Percentiles rank a stretch among this genome's conserved stretches.
Evolutionary conservation across 169 alveolate genomes (phyloP).

Genomic region (Blepharisma undulans): DNA sequence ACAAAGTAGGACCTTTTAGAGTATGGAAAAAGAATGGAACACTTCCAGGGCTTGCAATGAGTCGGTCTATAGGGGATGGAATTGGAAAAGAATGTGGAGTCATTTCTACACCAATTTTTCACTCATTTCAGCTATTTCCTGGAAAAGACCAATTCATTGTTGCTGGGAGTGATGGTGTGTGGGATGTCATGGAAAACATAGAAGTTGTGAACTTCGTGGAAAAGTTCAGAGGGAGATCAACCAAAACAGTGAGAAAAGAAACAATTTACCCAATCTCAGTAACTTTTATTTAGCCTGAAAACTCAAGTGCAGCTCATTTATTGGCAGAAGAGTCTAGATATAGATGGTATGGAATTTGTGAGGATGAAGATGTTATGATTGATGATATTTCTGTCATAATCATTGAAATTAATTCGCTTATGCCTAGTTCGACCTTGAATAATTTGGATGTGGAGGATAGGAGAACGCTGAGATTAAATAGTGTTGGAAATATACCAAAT

Average conservation of each 20-base stretch:
- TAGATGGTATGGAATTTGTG: constrained; percentile 40
- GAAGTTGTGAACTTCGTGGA: constrained; percentile 43
- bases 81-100: constrained; percentile 85
- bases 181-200: constrained; percentile 39
- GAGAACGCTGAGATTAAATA: not conserved
- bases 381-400: constrained; percentile 38
- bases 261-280: not conserved
- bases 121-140: not conserved
- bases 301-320: not conserved
- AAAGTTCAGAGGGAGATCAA: constrained; percentile 1
- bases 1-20: constrained; percentile 84
- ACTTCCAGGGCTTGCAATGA: constrained; percentile 90
- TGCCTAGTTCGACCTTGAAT: not conserved
- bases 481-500: not conserved
- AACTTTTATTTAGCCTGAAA: not conserved
- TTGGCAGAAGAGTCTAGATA: constrained; percentile 36
- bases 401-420: not conserved
- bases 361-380: constrained; percentile 38
- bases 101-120: constrained; percentile 76
- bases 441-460: not conserved
- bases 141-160: constrained; percentile 24
- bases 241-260: not conserved
- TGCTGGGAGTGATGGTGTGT: constrained; percentile 34
- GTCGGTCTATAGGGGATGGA: constrained; percentile 86
- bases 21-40: constrained; percentile 84